Conservation (phyloP, 805 yeast species). For the Yamadazyma endophytica region DNA sequence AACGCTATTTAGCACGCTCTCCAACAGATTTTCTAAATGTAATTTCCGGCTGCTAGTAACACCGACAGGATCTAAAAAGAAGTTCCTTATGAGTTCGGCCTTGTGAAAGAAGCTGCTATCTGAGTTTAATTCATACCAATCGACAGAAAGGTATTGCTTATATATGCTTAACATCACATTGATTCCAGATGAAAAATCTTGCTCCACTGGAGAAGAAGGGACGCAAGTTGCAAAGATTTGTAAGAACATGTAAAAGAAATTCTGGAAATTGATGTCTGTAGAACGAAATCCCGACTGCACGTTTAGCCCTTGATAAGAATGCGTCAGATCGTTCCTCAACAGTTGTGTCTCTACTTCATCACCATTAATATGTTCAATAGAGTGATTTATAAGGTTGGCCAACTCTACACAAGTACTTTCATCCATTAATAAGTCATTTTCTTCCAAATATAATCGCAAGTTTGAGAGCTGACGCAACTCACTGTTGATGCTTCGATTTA, state of each 20-base stretch:
- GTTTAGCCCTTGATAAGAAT: slow-evolving; percentile 8
- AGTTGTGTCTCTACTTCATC: too few relatives aligned
- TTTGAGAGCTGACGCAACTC: slow-evolving; percentile 11
- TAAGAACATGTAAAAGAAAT: slow-evolving; percentile 9
- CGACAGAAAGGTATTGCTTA: slow-evolving; percentile 2
- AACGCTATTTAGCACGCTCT: too few relatives aligned
- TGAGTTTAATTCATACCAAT: slow-evolving; percentile 6
- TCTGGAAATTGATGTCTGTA: slow-evolving; percentile 7
- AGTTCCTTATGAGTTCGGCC: background rate
- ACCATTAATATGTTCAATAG: background rate
- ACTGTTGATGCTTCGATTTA: slow-evolving; percentile 9
- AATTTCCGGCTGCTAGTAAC: too few relatives aligned
- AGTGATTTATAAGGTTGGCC: background rate
- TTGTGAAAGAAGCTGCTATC: background rate
- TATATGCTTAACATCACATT: slow-evolving; percentile 5
- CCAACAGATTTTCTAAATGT: too few relatives aligned
- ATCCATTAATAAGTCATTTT: slow-evolving; percentile 4
- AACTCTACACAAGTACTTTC: background rate
- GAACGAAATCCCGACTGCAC: slow-evolving; percentile 6
- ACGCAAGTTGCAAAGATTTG: slow-evolving; percentile 4
- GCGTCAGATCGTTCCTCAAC: too few relatives aligned
- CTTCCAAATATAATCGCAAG: slow-evolving; percentile 9
- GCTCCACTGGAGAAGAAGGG: slow-evolving; percentile 7
- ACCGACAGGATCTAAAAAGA: too few relatives aligned
- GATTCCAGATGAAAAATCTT: slow-evolving; percentile 6